A percentile compares a stretch with the other conserved stretches of the same genome.
phyloP scores from a whole-genome alignment of 129 eudicot genomes.

The Tagetes erecta region DNA sequence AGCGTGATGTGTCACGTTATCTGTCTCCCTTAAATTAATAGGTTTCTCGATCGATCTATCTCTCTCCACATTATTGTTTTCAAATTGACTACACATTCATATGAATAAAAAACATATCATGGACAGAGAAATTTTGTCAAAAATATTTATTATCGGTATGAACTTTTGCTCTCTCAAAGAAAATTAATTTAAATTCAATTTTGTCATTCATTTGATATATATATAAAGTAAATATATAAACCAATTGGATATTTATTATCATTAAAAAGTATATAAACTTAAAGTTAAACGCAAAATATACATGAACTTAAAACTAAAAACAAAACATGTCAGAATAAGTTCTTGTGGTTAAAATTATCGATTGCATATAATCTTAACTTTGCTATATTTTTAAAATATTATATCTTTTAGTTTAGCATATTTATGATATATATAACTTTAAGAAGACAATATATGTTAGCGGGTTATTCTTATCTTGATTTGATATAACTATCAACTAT shows the following conservation, averaged over 20 bases:
- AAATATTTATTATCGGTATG: no score
- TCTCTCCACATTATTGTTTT: slow-evolving; percentile 8
- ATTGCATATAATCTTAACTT: no score
- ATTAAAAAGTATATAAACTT: no score
- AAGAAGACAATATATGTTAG: not conserved
- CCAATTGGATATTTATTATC: no score
- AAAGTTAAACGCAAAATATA: no score
- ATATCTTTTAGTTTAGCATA: no score
- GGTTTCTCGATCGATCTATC: not conserved
- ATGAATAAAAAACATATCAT: not conserved
- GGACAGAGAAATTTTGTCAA: not conserved
- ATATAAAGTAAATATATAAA: no score
- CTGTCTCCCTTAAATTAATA: slow-evolving; percentile 21
- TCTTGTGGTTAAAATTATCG: not conserved
- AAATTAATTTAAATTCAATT: no score
- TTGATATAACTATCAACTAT: not conserved
- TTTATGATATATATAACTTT: no score
- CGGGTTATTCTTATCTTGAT: not conserved
- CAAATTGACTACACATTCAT: slow-evolving; percentile 26
- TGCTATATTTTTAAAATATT: not conserved
- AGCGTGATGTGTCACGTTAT: not conserved
- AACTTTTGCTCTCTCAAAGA: not conserved
- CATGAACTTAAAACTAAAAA: no score
- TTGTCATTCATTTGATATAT: no score
- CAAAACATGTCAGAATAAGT: no score